Evolutionary conservation across 305 asterid genomes (phyloP), one percentile per base, ranked within the genome.

Genomic region (Fraxinus platypoda): DNA sequence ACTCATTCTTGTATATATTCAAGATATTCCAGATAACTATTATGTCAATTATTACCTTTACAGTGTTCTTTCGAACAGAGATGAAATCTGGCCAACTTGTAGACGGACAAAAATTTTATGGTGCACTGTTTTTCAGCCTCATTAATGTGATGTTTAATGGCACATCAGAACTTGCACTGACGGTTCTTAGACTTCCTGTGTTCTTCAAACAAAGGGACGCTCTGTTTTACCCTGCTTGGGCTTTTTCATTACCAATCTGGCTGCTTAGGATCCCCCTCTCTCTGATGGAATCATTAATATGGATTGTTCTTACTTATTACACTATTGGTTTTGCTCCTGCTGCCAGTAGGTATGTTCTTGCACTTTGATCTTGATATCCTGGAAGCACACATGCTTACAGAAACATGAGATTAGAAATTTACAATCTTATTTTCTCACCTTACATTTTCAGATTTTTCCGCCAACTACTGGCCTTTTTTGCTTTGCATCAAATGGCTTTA

Each of bases 321-420:
- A 91, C 97, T n/a, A 93, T 95, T 54, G 98, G 98, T 77, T 93
- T 95, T 81, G 97, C 98, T 82, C 98, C 98, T 80, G 91, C 82
- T 78, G 86, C 95, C 66, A 87, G 87, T 85, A 90, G 98, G 98
- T 93, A 89, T 76, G 86, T 43, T 34, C 59, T 78, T 76, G 8
- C 33, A 31, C 66, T 57, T 82, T 78, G 64, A 17, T 85, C 81
- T 64, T 80, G 41, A 54, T n/a, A 54, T 78, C 30, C 35, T 9
- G 12, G 12, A 17, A 62, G 52, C 64, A 34, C 37, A 77, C 25
- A 25, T 70, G 71, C 43, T 62, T 75, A 35, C 35, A 23, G 73
- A 68, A 54, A n/a, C 25, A 54, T 59, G 49, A 70, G 68, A n/a
- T 79, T 78, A 17, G 57, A 64, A 81, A 70, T 64, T 74, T 12